Base-by-base conservation (phyloP, 192 early-diverging fungal genomes). In the Radiomyces spectabilis region DNA sequence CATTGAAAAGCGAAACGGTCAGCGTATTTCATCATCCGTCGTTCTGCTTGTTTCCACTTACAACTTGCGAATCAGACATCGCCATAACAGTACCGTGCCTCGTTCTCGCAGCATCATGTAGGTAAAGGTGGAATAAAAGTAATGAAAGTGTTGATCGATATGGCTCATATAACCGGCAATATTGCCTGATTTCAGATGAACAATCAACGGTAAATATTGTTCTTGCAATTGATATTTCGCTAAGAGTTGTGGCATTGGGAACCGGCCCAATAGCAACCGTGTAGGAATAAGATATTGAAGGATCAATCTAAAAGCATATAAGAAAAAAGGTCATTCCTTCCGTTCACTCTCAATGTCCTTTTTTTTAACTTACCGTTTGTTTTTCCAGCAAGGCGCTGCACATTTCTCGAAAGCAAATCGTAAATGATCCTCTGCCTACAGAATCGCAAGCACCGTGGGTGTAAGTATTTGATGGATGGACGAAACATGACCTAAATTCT, bases 101-200 rank as follows among this genome's bases (percentile, higher is more conserved):
- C 74, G 63, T 25, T 78, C 69, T 47, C 57, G 62, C 6, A 78
- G 21, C 25, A 78, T 41, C 19, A 73, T 51, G 26, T 66, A 78
- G 5, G 63, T 68, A 29, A 64, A 62, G 37, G 49, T 69, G 24
- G 40, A 34, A 16, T 71, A 52, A 52, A 71, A 61, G 58, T 57
- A 73, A 0, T 32, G 51, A 54, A 70, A 38, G 2, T 69, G 58
- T 0, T 26, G 24, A 4, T 55, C 61, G 10, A 73, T 24, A 31
- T 53, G 39, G 2, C 50, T 12, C 1, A 62, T 18, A 26, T 66
- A 63, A 0, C 58, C 56, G 19, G 31, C 29, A 5, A 73, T 26
- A 29, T 75, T 53, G 4, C 76, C 76, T 6, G 33, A 9, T 24
- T 62, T 67, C 16, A 75, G 37, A 0, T 70, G 60, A 1, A 12